Evolutionary conservation across 352 stramenopile species (phyloP).

Genomic region (Pythium vanterpoolii): DNA sequence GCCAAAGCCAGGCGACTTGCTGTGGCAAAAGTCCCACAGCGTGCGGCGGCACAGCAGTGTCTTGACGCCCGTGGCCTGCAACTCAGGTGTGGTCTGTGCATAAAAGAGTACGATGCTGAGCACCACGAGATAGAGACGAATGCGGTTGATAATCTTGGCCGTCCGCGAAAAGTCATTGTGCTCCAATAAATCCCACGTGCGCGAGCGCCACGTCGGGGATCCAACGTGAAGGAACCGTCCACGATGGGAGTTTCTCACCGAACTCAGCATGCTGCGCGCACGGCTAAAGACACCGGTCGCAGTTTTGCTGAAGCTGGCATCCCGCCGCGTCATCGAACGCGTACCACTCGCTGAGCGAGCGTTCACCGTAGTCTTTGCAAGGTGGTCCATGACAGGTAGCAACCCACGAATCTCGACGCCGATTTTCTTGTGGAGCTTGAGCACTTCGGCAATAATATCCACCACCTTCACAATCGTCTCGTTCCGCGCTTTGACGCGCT

Average conservation of each 20-base stretch:
- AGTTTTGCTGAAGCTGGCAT: slow-evolving; percentile 16
- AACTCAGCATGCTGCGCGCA: slow-evolving; percentile 26
- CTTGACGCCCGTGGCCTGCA: slow-evolving; percentile 39
- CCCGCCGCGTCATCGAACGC: slow-evolving; percentile 5
- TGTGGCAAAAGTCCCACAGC: slow-evolving; percentile 36
- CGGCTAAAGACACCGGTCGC: slow-evolving; percentile 20
- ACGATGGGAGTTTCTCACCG: slow-evolving; percentile 19
- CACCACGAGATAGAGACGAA: slow-evolving; percentile 34
- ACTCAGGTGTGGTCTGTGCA: slow-evolving; percentile 46
- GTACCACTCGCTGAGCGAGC: background rate
- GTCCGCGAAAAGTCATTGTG: slow-evolving; percentile 32
- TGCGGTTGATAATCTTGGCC: slow-evolving; percentile 24
- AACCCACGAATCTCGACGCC: slow-evolving; percentile 32
- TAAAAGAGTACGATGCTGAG: slow-evolving; percentile 52
- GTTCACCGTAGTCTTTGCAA: background rate
- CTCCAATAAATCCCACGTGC: slow-evolving; percentile 46
- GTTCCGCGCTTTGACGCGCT: slow-evolving; percentile 29
- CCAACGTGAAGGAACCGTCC: slow-evolving; percentile 24
- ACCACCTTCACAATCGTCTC: slow-evolving; percentile 31
- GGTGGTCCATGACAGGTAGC: slow-evolving; percentile 2
- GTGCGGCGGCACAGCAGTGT: slow-evolving; percentile 40
- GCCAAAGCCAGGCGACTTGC: slow-evolving; percentile 9
- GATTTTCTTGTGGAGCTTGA: slow-evolving; percentile 40
- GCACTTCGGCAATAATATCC: slow-evolving; percentile 31
- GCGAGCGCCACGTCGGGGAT: slow-evolving; percentile 28